Evolutionary conservation across 2,329 filamentous ascomycete species (phyloP).

Genomic region (Calonectria henricotiae): DNA sequence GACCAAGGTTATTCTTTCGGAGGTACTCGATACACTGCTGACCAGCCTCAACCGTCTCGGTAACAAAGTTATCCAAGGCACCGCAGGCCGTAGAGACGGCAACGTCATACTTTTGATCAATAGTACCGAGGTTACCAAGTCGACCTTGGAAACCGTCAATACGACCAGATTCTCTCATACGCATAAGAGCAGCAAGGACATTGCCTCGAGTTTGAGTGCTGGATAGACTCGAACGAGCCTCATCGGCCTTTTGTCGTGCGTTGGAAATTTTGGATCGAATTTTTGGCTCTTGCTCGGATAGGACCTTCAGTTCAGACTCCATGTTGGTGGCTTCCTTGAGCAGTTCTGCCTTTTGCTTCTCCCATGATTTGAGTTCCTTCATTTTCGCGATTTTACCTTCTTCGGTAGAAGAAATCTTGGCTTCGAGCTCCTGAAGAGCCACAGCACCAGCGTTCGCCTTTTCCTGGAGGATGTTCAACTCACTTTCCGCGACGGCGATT

Average conservation of each 20-base stretch:
- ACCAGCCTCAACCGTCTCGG: constrained; percentile 94
- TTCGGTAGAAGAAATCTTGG: constrained; percentile 83
- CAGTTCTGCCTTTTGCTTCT: constrained; percentile 79
- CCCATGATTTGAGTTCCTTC: constrained; percentile 82
- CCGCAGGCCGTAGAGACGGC: constrained; percentile 98
- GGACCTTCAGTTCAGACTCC: constrained; percentile 80
- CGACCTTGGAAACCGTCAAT: constrained; percentile 98
- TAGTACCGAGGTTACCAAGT: constrained; percentile 93
- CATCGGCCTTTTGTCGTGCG: constrained; percentile 94
- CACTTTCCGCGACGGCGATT: constrained; percentile 94
- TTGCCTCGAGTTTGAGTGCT: constrained; percentile 94
- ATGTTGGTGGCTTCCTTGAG: constrained; percentile 83
- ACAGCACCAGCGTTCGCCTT: constrained; percentile 90
- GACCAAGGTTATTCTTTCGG: constrained; percentile 95
- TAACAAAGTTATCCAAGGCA: constrained; percentile 94
- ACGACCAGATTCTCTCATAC: constrained; percentile 94
- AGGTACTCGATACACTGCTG: constrained; percentile 99
- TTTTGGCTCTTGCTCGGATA: constrained; percentile 84
- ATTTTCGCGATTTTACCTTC: constrained; percentile 80
- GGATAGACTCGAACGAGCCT: constrained; percentile 91
- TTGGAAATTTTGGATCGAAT: constrained; percentile 89
- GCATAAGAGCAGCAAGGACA: constrained; percentile 92
- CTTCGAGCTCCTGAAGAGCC: constrained; percentile 86
- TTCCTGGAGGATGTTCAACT: constrained; percentile 91
- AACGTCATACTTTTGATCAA: constrained; percentile 94